Conservation (phyloP, 495 filamentous ascomycete species). For the Cetradonia linearis region DNA sequence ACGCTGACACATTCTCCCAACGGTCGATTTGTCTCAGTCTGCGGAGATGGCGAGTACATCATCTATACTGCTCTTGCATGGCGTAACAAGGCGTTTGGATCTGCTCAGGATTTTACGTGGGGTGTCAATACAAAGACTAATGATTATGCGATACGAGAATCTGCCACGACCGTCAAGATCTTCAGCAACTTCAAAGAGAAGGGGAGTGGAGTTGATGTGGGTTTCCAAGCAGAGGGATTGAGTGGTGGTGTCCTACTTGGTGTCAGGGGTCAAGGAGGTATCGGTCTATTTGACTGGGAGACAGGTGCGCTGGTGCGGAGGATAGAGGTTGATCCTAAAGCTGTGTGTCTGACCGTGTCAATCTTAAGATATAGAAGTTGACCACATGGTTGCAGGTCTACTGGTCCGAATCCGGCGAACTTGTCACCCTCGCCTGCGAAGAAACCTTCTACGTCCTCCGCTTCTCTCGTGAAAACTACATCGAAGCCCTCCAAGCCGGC, state of each 20-base stretch:
- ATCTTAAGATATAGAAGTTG: conserved; percentile 3
- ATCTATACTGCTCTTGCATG: conserved; percentile 96
- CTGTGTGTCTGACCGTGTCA: conserved; percentile 37
- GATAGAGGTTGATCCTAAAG: conserved; percentile 88
- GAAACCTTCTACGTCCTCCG: conserved; percentile 92
- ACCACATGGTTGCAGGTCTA: conserved; percentile 51
- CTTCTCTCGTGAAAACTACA: conserved; percentile 78
- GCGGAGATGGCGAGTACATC: conserved; percentile 96
- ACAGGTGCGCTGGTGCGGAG: conserved; percentile 78
- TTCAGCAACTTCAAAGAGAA: conserved; percentile 98
- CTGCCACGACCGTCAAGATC: conserved; percentile 82
- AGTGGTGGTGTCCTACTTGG: conserved; percentile 85
- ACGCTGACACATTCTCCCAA: conserved; percentile 92
- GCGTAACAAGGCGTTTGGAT: conserved; percentile 95
- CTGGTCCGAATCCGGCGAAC: conserved; percentile 93
- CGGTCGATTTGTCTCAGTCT: conserved; percentile 92
- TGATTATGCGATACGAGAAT: conserved; percentile 95
- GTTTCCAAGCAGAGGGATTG: conserved; percentile 89
- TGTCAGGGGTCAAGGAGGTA: conserved; percentile 86
- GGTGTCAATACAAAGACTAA: conserved; percentile 96
- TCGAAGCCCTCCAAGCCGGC: conserved; percentile 68
- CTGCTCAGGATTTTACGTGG: conserved; percentile 94
- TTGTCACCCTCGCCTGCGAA: conserved; percentile 87
- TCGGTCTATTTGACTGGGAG: conserved; percentile 95
- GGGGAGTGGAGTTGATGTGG: conserved; percentile 77